These are phyloP conservation scores for Gossypium trilobum DNA, from an alignment of 441 rosid species.

Conservation along the genomic window DNA sequence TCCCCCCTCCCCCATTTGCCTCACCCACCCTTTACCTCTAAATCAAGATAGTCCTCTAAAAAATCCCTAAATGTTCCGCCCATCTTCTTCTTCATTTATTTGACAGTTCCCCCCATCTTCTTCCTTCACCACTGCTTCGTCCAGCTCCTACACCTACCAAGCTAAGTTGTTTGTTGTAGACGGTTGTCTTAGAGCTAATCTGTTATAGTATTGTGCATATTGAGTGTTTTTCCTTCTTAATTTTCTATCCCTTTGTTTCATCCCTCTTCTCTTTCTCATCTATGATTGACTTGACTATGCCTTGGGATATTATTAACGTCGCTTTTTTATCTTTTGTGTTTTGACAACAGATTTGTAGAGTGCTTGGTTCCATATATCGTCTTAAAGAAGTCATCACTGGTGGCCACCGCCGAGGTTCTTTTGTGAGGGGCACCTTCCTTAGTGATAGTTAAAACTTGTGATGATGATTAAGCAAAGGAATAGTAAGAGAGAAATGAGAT, in stretches of 20 bases:
- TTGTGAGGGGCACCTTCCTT: constrained; percentile 40
- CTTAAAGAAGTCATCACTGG: constrained; percentile 73
- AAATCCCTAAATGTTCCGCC: too few relatives aligned
- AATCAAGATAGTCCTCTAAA: too few relatives aligned
- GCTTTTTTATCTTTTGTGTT: not conserved
- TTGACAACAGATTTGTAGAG: constrained; percentile 48
- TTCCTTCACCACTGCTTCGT: too few relatives aligned
- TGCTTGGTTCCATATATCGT: constrained; percentile 64
- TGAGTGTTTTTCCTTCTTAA: not conserved
- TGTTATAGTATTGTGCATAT: not conserved
- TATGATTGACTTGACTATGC: not conserved
- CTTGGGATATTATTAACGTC: too few relatives aligned
- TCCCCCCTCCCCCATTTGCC: too few relatives aligned
- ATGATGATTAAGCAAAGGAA: constrained; percentile 1
- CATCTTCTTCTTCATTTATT: too few relatives aligned
- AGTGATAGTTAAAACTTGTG: constrained; percentile 32
- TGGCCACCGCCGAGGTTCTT: constrained; percentile 49
- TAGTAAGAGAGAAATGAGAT: not conserved
- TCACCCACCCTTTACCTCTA: too few relatives aligned
- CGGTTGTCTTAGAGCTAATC: not conserved
- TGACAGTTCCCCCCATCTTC: too few relatives aligned
- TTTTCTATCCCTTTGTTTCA: not conserved
- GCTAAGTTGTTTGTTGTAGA: not conserved
- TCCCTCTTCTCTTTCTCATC: not conserved
- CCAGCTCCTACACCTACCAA: too few relatives aligned